A percentile compares a stretch with the other conserved stretches of the same genome.
Evolutionary conservation across 2,329 filamentous ascomycete species (phyloP).

Genomic region (Diaporthe sp.): DNA sequence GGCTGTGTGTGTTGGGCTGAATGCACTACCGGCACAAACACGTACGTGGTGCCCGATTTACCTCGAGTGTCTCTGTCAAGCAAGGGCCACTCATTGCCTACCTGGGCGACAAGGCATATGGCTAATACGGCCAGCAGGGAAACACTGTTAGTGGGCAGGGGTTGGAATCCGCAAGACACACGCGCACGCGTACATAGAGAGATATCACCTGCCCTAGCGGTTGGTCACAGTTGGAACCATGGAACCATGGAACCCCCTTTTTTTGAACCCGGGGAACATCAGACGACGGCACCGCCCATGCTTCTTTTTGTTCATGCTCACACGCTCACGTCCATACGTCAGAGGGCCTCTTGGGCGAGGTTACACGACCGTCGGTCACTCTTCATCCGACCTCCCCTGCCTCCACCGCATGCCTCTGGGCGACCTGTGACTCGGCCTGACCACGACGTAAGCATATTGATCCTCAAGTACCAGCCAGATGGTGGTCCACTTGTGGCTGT

Average conservation of each 20-base stretch:
- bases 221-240: conserved; percentile 12
- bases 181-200: neutral
- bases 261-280: conserved; percentile 23
- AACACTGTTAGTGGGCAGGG: conserved; percentile 1
- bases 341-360: neutral
- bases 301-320: conserved; percentile 17
- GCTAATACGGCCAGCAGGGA: neutral
- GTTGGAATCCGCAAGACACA: conserved; percentile 8
- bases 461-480: neutral
- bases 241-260: conserved; percentile 12
- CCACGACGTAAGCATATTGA: neutral
- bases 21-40: neutral
- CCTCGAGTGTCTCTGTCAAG: neutral
- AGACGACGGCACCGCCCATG: conserved; percentile 9
- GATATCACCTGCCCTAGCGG: conserved; percentile 11
- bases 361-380: conserved; percentile 22
- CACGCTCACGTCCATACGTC: neutral
- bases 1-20: conserved; percentile 37
- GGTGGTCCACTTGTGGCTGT: neutral
- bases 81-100: neutral
- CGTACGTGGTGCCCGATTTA: neutral
- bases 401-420: neutral
- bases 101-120: neutral
- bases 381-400: conserved; percentile 17
- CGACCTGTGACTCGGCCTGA: conserved; percentile 19